phyloP scores from a whole-genome alignment of 306 rosid species.

The Dalbergia cochinchinensis region DNA sequence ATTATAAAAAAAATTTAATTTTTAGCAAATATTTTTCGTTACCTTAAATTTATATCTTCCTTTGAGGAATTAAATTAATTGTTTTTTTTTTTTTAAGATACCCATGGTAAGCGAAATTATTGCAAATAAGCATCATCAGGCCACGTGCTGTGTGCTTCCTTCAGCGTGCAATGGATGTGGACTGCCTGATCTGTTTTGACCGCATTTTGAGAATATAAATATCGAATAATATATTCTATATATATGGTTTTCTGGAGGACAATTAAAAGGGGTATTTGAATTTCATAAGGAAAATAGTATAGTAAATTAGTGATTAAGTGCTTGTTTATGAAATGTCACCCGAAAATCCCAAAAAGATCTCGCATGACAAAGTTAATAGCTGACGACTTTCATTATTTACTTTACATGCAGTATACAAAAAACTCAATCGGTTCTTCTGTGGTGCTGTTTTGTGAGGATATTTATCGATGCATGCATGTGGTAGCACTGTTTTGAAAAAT shows the following conservation, averaged over 20 bases:
- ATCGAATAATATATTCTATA: background rate
- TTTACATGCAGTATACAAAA: background rate
- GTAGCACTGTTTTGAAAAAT: too few relatives aligned
- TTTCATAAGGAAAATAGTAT: background rate
- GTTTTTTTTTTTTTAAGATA: too few relatives aligned
- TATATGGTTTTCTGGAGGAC: too few relatives aligned
- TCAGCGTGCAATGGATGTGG: background rate
- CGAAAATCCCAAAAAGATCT: too few relatives aligned
- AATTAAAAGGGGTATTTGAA: too few relatives aligned
- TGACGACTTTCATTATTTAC: background rate
- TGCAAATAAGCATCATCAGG: background rate
- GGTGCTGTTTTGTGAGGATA: background rate
- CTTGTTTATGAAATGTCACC: background rate
- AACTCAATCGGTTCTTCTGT: background rate
- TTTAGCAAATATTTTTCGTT: background rate
- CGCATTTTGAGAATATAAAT: background rate
- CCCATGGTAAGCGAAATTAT: background rate
- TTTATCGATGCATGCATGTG: too few relatives aligned
- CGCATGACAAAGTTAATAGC: too few relatives aligned
- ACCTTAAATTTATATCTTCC: too few relatives aligned
- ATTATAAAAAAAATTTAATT: too few relatives aligned
- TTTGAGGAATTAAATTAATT: too few relatives aligned
- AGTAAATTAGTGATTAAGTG: background rate
- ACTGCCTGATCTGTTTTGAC: background rate
- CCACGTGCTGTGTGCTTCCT: conserved; percentile 8